Base-by-base conservation (phyloP, 1,284 basidiomycete species). In the Cryptococcus maquisensis region DNA sequence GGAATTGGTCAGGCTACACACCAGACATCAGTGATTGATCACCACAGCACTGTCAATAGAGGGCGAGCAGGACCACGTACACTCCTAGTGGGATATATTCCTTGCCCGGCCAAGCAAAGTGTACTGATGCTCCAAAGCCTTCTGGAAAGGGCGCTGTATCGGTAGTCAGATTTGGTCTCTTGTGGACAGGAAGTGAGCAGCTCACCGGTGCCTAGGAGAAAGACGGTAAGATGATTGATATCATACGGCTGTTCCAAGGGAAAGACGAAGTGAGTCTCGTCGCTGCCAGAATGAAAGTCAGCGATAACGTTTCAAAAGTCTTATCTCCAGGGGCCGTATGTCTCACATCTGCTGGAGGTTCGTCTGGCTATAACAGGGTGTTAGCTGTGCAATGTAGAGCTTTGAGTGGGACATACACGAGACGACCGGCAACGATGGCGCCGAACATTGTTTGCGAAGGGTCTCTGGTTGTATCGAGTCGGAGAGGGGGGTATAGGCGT, bases 161-260 rank as follows among this genome's bases (percentile, higher is more conserved):
- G 37, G 26, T 28, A 41, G 6, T 47, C 47, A 51, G 40, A 49
- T 59, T 21, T 12, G 15, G 16, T 4, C 7, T 23, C 15, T 10
- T 48, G 13, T 18, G 39, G 23, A 53, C 28, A n/a, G 26, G n/a
- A 42, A 40, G 36, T 2, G 15, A 28, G 12, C n/a, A 20, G 75
- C 82, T 56, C 57, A 90, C 90, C 80, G 41, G 86, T 86, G 23
- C 91, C 92, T 2, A 91, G 76, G 12, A 95, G 77, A 72, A 95
- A 95, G 2, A 95, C 88, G 44, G 88, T 90, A 44, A 95, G 77
- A 69, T 96, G 92, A 67, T 95, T 94, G 64, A 95, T 88, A 18
- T 83, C 81, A 56, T 83, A 83, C 0, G 89, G 89, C 24, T 82
- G 79, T 1, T 85, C 83, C 6, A 96, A 80, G 66, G 88, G 84